Conservation (phyloP, 495 filamentous ascomycete genomes). For the Neurospora sp. region DNA sequence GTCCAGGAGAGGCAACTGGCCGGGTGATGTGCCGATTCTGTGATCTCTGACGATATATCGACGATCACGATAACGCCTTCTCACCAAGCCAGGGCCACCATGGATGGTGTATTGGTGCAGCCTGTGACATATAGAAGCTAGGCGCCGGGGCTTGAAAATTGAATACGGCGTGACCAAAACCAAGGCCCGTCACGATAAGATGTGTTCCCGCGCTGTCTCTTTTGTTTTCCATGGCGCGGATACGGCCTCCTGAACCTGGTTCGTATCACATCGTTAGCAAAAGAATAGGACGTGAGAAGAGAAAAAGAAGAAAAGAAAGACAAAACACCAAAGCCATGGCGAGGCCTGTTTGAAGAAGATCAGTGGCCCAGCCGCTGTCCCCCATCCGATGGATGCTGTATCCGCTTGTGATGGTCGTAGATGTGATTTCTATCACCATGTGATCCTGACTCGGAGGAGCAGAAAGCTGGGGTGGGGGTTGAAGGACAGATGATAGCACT, state of each 20-base stretch:
- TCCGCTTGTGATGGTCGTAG: neutral
- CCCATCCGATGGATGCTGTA: neutral
- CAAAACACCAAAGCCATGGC: neutral
- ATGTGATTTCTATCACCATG: neutral
- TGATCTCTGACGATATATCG: neutral
- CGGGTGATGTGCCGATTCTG: neutral
- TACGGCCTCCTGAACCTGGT: neutral
- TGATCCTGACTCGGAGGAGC: neutral
- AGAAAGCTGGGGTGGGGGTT: neutral
- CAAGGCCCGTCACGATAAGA: neutral
- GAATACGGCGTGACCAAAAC: neutral
- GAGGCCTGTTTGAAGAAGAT: neutral
- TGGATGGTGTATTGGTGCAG: neutral
- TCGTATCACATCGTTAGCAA: neutral
- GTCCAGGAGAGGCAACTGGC: neutral
- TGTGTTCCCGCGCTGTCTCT: neutral
- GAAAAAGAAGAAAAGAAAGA: neutral
- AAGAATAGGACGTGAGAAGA: neutral
- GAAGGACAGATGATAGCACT: neutral
- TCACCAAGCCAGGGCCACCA: neutral
- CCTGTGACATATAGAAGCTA: neutral
- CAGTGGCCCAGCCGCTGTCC: neutral
- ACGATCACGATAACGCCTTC: neutral
- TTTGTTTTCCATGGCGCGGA: neutral
- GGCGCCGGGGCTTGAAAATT: neutral